Evolutionary conservation across 1,284 basidiomycete species (phyloP), one percentile per base, ranked within the genome.

Genomic region (Tylopilus orsonianus): DNA sequence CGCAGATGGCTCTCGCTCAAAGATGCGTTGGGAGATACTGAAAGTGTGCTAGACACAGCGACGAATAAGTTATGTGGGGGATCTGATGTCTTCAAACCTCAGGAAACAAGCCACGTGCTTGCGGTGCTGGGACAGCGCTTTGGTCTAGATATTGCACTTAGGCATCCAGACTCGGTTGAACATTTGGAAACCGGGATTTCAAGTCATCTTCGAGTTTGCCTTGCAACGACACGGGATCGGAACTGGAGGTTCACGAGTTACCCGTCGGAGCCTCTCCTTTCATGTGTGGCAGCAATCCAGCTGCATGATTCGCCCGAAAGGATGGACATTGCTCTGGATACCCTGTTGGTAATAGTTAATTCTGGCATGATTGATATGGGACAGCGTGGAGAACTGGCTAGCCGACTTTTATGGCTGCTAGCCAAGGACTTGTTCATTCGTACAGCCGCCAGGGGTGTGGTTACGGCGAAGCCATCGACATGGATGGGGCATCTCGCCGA

Each of bases 341-440:
- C 24, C 4, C 13, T 30, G 13, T 24, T 29, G 19, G 34, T 12
- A 14, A 2, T 6, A 4, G 5, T 27, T 13, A 30, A 30, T 13
- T 30, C 29, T 8, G 41, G 8, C 2, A 2, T 44, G 18, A 24
- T 35, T 13, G 39, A 29, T 8, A 36, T 24, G 16, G 48, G 30
- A 19, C 48, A 29, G 27, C 23, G 16, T 14, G 33, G 29, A 2
- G 38, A 34, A 35, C 32, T 47, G 4, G 29, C 18, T 2, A 34
- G 33, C 18, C 26, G 30, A 4, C 30, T 52, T 1, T n/a, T 44
- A 16, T 51, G 48, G 49, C 41, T 51, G 14, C 48, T 36, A 3
- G 13, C 41, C 16, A 33, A 37, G 39, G 39, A 50, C 19, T 12
- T 40, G 20, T 41, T 26, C 12, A 6, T 32, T 10, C 22, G 23